phyloP scores from a whole-genome alignment of 1,139 yeast species.

The Zhuliangozyma blackwelliae region DNA sequence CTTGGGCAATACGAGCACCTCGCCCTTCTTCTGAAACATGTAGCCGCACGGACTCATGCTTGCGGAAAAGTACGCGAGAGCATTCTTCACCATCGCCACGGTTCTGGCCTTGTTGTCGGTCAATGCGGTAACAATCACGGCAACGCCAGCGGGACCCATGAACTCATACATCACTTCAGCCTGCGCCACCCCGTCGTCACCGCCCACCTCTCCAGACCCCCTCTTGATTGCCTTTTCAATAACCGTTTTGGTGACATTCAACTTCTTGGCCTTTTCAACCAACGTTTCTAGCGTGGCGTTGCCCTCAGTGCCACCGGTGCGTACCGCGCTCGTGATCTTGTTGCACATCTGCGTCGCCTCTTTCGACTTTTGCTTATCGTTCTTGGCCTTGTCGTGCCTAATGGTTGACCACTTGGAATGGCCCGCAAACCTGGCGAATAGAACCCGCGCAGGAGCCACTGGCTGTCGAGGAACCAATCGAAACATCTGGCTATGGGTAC shows the following conservation, averaged over 20 bases:
- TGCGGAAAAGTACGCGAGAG: conserved; percentile 68
- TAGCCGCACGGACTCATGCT: conserved; percentile 73
- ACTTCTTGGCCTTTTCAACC: conserved; percentile 71
- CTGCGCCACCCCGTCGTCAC: conserved; percentile 28
- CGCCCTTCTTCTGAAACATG: conserved; percentile 75
- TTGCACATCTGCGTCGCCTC: conserved; percentile 70
- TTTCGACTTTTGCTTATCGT: conserved; percentile 74
- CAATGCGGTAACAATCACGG: conserved; percentile 75
- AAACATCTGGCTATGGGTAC: no score
- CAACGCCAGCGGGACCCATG: conserved; percentile 88
- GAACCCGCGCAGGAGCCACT: background rate
- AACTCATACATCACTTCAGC: conserved; percentile 72
- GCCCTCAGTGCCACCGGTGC: conserved; percentile 49
- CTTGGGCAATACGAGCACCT: conserved; percentile 48
- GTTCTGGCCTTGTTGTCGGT: conserved; percentile 90
- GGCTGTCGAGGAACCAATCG: no score
- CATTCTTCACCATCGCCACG: conserved; percentile 68
- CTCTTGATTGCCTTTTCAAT: conserved; percentile 84
- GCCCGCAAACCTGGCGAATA: conserved; percentile 43
- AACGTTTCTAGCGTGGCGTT: conserved; percentile 73
- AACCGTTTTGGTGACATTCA: conserved; percentile 78
- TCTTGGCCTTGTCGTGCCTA: conserved; percentile 89
- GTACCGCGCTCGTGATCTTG: conserved; percentile 70
- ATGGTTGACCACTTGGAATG: conserved; percentile 96
- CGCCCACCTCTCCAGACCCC: conserved; percentile 57